These are phyloP conservation scores for Calonectria pseudoreteaudii DNA, from an alignment of 2,329 filamentous ascomycete species.

Conservation along the genomic window DNA sequence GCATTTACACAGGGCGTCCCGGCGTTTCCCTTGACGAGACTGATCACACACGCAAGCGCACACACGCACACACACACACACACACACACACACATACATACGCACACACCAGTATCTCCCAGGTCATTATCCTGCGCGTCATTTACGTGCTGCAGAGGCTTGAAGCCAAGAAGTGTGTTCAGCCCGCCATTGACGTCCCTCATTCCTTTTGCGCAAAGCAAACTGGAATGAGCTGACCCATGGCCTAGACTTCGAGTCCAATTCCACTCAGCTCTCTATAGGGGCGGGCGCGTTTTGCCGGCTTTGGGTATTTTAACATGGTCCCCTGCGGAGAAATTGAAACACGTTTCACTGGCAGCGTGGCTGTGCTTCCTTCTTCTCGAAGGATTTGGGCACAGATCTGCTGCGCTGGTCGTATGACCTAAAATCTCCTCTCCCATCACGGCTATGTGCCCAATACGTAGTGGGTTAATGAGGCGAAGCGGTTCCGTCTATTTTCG, in stretches of 20 bases:
- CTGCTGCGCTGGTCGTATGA: slow-evolving; percentile 31
- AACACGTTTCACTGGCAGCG: slow-evolving; percentile 31
- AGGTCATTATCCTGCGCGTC: slow-evolving; percentile 41
- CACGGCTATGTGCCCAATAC: slow-evolving; percentile 26
- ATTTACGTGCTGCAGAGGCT: slow-evolving; percentile 35
- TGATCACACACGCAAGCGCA: background rate
- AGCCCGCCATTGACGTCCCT: slow-evolving; percentile 26
- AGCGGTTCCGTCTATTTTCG: slow-evolving; percentile 24
- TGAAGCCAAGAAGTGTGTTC: slow-evolving; percentile 11
- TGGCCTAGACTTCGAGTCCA: slow-evolving; percentile 6
- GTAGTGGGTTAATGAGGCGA: slow-evolving; percentile 16
- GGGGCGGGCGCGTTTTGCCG: slow-evolving; percentile 23
- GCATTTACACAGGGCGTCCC: slow-evolving; percentile 16
- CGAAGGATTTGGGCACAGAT: slow-evolving; percentile 34
- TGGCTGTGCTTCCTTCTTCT: slow-evolving; percentile 39
- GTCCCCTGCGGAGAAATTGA: slow-evolving; percentile 16
- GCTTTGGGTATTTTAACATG: slow-evolving; percentile 9
- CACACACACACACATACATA: background rate
- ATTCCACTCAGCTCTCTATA: slow-evolving; percentile 23
- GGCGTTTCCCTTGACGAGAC: slow-evolving; percentile 14
- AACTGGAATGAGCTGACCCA: background rate
- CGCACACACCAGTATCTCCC: slow-evolving; percentile 25
- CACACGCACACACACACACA: background rate
- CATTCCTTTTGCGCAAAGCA: slow-evolving; percentile 24
- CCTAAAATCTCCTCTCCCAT: slow-evolving; percentile 13